Percentiles rank a stretch among this genome's conserved stretches.
Conservation (phyloP, 805 yeast genomes). For the Candida palmyrensis region DNA sequence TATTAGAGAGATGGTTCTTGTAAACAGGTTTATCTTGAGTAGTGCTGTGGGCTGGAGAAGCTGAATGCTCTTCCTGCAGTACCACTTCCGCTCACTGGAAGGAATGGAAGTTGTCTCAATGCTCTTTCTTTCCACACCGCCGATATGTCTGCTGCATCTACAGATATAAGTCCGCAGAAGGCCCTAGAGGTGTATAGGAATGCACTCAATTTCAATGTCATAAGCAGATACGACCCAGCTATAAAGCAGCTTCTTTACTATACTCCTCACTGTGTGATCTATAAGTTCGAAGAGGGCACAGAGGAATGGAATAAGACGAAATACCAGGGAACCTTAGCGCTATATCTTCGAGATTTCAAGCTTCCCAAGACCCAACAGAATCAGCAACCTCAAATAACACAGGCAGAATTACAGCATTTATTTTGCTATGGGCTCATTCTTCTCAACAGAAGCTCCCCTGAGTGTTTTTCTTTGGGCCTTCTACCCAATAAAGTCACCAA, state of each 20-base stretch:
- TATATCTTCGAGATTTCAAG: constrained; percentile 50
- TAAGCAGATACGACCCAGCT: constrained; percentile 70
- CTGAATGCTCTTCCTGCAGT: too few relatives aligned
- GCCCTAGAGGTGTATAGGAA: constrained; percentile 60
- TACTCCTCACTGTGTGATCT: constrained; percentile 69
- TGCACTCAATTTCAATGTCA: constrained; percentile 70
- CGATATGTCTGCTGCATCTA: constrained; percentile 14
- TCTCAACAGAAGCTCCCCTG: constrained; percentile 63
- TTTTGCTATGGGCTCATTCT: constrained; percentile 67
- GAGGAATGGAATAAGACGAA: constrained; percentile 71
- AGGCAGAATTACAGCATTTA: constrained; percentile 34
- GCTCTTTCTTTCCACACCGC: constrained; percentile 16
- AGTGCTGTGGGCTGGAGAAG: neutral
- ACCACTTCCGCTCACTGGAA: too few relatives aligned
- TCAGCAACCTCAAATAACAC: constrained; percentile 9
- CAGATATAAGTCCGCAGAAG: constrained; percentile 34
- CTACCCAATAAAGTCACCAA: constrained; percentile 48
- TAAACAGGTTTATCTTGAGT: too few relatives aligned
- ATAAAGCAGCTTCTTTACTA: constrained; percentile 63
- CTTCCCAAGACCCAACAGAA: constrained; percentile 14
- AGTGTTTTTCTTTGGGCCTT: constrained; percentile 68
- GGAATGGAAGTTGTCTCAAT: constrained; percentile 10
- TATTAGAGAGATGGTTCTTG: too few relatives aligned
- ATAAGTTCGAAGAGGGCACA: constrained; percentile 50
- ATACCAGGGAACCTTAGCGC: constrained; percentile 63